Evolutionary conservation across 140 eudicot species (phyloP), one percentile per base, ranked within the genome.

Genomic region (Oenanthe javanica): DNA sequence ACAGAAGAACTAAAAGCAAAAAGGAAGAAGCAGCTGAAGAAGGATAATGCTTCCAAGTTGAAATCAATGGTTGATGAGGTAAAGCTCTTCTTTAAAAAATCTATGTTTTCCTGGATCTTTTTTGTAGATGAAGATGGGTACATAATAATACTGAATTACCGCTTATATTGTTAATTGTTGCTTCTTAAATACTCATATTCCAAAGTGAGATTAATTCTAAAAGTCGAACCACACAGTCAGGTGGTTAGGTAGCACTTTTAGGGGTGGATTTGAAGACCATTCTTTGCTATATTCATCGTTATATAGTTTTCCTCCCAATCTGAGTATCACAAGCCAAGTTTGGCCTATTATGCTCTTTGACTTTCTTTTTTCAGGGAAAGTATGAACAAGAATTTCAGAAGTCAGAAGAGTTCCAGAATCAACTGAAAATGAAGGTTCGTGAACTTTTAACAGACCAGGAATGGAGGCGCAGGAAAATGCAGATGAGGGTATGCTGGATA

Each of bases 381-480:
- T 91, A 88, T 67, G 99, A 91, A 82, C 96, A 93, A 88, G 93
- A 91, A 36, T 88, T 54, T 85, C 96, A 88, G 48, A 80, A 84
- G 23, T 93, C 99, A 38, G 89, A 85, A 11, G 98, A 89, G 63
- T 96, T 89, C 79, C 92, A 93, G 89, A 86, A 88, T 64, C 93
- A 91, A 86, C 84, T 96, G 63, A 96, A 93, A 84, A 27, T 96
- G 86, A 96, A 96, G 85, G 99, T 96, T 82, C 89, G 97, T 45
- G 94, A 96, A 86, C 80, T 96, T 78, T 84, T 96, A 59, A 93
- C 99, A 59, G 99, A 96, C 59, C 99, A 96, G 87, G 99, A 96
- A 82, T 96, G 99, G 99, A 90, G 99, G 40, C 85, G 98, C 84
- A 89, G 99, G 86, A 96, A 96, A 87, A 96, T 96, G 99, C 96